A percentile compares a stretch with the other conserved stretches of the same genome.
Evolutionary conservation across 805 yeast species (phyloP).

Genomic region (Suhomyces prunicola): DNA sequence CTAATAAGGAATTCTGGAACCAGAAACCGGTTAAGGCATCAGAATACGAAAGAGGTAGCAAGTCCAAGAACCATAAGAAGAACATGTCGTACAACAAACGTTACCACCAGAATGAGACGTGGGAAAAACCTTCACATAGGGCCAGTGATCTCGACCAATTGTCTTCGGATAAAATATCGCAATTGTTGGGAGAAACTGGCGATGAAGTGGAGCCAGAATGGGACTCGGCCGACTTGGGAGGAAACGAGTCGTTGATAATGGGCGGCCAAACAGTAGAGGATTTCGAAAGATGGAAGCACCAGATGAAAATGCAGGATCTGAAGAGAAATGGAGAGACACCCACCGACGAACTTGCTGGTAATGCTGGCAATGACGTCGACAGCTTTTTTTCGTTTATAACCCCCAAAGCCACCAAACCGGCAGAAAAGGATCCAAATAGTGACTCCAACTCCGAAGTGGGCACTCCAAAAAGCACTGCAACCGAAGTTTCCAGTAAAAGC

Average conservation of each 20-base stretch:
- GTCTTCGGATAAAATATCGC: constrained; percentile 32
- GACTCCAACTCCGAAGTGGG: constrained; percentile 3
- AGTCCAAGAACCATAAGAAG: constrained; percentile 13
- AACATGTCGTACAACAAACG: constrained; percentile 14
- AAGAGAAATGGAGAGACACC: constrained; percentile 41
- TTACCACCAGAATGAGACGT: constrained; percentile 14
- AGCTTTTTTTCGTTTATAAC: constrained; percentile 41
- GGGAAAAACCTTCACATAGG: constrained; percentile 26
- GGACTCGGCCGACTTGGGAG: constrained; percentile 30
- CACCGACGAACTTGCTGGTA: constrained; percentile 7
- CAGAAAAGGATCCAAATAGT: constrained; percentile 2
- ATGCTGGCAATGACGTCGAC: constrained; percentile 39
- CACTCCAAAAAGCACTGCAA: constrained; percentile 5
- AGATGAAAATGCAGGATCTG: constrained; percentile 50
- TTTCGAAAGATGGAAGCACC: constrained; percentile 57
- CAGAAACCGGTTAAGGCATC: constrained; percentile 18
- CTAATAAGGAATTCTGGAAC: constrained; percentile 51
- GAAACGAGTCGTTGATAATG: constrained; percentile 25
- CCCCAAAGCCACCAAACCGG: constrained; percentile 19
- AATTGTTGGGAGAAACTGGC: constrained; percentile 33
- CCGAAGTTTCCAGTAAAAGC: constrained; percentile 23
- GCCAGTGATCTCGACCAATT: constrained; percentile 27
- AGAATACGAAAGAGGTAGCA: not conserved
- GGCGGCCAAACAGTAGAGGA: constrained; percentile 54
- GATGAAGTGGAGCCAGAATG: constrained; percentile 41